These are phyloP conservation scores for Sphaerulina vaccinii DNA, from an alignment of 2,329 filamentous ascomycete genomes.

Conservation along the genomic window DNA sequence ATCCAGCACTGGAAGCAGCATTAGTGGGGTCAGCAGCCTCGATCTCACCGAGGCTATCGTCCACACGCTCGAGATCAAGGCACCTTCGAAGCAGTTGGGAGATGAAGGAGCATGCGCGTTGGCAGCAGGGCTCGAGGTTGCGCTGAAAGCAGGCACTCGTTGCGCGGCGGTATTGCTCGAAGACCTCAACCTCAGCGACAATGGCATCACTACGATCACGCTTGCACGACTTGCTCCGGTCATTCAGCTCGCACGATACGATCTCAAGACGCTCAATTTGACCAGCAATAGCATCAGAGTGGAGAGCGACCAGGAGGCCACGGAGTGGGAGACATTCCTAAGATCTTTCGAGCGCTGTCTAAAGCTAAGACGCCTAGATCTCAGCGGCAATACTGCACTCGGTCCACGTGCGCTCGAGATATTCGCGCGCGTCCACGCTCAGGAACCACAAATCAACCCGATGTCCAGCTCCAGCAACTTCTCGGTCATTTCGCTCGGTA, in stretches of 20 bases:
- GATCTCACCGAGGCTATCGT: conserved; percentile 16
- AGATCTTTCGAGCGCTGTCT: conserved; percentile 45
- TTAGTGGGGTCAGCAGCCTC: conserved; percentile 13
- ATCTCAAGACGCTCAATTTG: conserved; percentile 49
- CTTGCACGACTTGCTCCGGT: conserved; percentile 44
- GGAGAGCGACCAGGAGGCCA: conserved; percentile 37
- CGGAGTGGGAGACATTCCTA: conserved; percentile 47
- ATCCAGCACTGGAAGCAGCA: conserved; percentile 29
- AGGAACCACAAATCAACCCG: conserved; percentile 36
- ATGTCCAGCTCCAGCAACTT: conserved; percentile 28
- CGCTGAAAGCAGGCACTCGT: conserved; percentile 38
- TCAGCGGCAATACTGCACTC: conserved; percentile 45
- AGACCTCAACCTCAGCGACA: conserved; percentile 48
- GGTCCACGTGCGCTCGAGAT: conserved; percentile 48
- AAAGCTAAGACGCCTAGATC: conserved; percentile 46
- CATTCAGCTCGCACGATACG: conserved; percentile 43
- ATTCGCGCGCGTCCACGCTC: conserved; percentile 44
- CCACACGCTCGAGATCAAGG: conserved; percentile 46
- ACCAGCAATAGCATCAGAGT: conserved; percentile 48
- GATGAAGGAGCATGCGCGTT: conserved; percentile 47
- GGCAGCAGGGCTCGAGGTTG: conserved; percentile 44
- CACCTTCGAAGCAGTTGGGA: conserved; percentile 47
- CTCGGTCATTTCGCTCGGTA: conserved; percentile 29
- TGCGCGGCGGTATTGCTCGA: conserved; percentile 41
- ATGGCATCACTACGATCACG: conserved; percentile 44